Base-by-base conservation (phyloP, 192 early-diverging fungal species). In the Gaertneriomyces sp. region DNA sequence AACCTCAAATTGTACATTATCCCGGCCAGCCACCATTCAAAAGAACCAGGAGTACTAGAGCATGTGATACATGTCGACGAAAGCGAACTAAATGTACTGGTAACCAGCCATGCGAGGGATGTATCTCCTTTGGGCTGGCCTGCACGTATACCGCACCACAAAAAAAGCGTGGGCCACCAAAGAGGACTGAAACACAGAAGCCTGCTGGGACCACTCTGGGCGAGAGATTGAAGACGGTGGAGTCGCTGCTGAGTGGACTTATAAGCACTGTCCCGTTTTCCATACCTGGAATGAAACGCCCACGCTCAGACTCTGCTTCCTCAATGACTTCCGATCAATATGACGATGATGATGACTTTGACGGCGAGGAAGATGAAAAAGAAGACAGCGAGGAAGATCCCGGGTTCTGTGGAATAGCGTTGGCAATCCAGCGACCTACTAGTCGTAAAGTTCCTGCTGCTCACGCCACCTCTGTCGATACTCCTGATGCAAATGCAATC, bases 331-430 rank as follows among this genome's bases (percentile, higher is more conserved):
- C 64, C n/a, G 41, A 42, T 17, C 16, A 56, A 39, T 25, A 25
- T 14, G 17, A 16, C 20, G 54, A 56, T 4, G 16, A 16, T 5
- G 54, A 56, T 5, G 54, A 56, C 16, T 49, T n/a, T 17, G 47
- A 49, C 12, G 54, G 39, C 16, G 54, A 4, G n/a, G 67, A 62
- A 46, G 58, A 69, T 49, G 59, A 73, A 5, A n/a, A 61, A 11
- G 52, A 64, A 12, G 53, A 70, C n/a, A 63, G 67, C 40, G 49
- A 55, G 4, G 57, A 58, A 12, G 38, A 40, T 17, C 9, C 17
- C 7, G 76, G 76, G 6, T 78, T 78, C 42, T 55, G 66, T 20
- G 76, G 76, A 6, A 78, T 78, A 40, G 76, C 76, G 5, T 47
- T 78, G 19, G 74, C 76, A n/a, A 63, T 78, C 4, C 73, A 78